Base-by-base conservation (phyloP, 2,329 filamentous ascomycete genomes). In the Setomelanomma holmii region DNA sequence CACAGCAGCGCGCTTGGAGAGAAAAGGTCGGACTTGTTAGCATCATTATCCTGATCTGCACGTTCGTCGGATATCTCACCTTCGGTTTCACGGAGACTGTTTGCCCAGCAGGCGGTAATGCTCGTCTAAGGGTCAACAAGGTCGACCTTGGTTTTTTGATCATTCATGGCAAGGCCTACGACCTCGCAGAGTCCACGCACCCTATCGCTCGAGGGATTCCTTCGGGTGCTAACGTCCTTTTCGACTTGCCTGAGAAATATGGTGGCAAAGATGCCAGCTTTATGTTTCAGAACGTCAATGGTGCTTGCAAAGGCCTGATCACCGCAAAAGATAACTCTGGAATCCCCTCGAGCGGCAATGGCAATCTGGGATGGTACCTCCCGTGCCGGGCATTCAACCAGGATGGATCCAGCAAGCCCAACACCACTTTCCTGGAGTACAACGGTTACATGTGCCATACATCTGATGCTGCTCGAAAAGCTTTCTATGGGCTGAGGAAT, bases 21-120 rank as follows among this genome's bases (percentile, higher is more conserved):
- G 95, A 99, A 74, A 99, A 99, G 82, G 96, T 99, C 82, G 95
- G 95, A 2, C 79, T 99, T 52, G 90, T 97, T 78, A 96, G 93
- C 77, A 87, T 99, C 70, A 99, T 99, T 71, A 71, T 96, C 24
- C 71, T 89, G 54, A 93, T 98, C 71, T 96, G 93, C 81, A 84
- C 86, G 8, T 86, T 93, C 69, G 93, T 99, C 41, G 95, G 95
- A 69, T 99, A 93, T 78, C 80, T 99, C 47, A 99, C 95, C 0
- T 99, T 99, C 68, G 95, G 95, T 39, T 99, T 99, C 76, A 98
- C 91, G 4, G 84, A 89, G 55, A 87, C 87, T 4, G 95, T 99
- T 16, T 99, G 95, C 74, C 86, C 89, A 14, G 76, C 78, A 2
- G 88, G 91, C 7, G 85, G 86, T 21, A 78, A 86, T 5, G 63